A percentile compares a stretch with the other conserved stretches of the same genome.
Conservation (phyloP, 2,329 filamentous ascomycete species). For the Scedosporium apiospermum region DNA sequence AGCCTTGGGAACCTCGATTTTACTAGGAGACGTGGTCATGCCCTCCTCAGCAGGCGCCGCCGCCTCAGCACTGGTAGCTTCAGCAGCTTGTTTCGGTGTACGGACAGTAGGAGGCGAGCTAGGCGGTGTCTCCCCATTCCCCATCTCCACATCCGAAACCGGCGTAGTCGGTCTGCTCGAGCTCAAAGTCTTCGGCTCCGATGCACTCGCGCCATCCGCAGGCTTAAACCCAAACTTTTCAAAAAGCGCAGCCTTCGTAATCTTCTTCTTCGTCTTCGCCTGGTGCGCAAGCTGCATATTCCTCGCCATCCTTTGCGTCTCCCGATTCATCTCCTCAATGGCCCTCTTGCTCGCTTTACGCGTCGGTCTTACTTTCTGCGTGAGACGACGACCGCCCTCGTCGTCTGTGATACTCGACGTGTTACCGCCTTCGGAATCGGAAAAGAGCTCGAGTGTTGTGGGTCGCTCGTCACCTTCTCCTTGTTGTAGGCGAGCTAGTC, state of each 20-base stretch:
- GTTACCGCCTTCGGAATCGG: constrained; percentile 38
- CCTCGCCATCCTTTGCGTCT: constrained; percentile 83
- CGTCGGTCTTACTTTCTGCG: constrained; percentile 58
- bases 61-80: constrained; percentile 16
- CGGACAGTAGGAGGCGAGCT: constrained; percentile 49
- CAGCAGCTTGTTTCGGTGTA: constrained; percentile 7
- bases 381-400: constrained; percentile 54
- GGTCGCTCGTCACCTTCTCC: constrained; percentile 7
- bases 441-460: constrained; percentile 9
- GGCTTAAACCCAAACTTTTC: constrained; percentile 70
- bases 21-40: constrained; percentile 19
- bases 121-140: constrained; percentile 53
- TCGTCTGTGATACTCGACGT: constrained; percentile 36
- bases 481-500: constrained; percentile 32
- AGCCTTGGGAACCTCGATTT: background rate
- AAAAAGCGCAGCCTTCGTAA: constrained; percentile 74
- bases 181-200: constrained; percentile 28
- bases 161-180: constrained; percentile 48
- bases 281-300: constrained; percentile 89
- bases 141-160: constrained; percentile 40
- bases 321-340: constrained; percentile 85
- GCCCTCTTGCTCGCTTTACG: constrained; percentile 93
- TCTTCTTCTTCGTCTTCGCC: constrained; percentile 83
- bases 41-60: constrained; percentile 28
- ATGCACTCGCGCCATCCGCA: constrained; percentile 18